Conservation (phyloP, 2,329 filamentous ascomycete genomes). For the Colletotrichum melonis region DNA sequence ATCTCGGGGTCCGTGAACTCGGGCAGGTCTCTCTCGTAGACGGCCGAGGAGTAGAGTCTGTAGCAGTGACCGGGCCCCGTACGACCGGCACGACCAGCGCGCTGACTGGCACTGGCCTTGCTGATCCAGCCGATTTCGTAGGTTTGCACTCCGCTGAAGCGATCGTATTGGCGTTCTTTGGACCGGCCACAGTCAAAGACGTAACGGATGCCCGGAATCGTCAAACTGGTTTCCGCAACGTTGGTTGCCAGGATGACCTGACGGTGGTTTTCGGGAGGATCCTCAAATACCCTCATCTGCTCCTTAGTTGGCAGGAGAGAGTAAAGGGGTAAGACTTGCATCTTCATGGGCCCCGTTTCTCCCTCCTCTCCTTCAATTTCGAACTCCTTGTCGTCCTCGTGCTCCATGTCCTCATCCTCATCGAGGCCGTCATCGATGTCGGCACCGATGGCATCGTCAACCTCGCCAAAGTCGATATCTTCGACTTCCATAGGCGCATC, state of each 20-base stretch:
- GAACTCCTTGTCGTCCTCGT: conserved; percentile 73
- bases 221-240: conserved; percentile 96
- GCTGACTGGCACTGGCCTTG: conserved; percentile 93
- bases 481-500: conserved; percentile 86
- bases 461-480: conserved; percentile 84
- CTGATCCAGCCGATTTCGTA: conserved; percentile 98
- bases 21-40: conserved; percentile 90
- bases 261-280: conserved; percentile 83
- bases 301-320: conserved; percentile 91
- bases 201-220: conserved; percentile 93
- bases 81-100: conserved; percentile 92
- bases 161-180: conserved; percentile 92
- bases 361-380: conserved; percentile 74
- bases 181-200: conserved; percentile 95
- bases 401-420: conserved; percentile 64
- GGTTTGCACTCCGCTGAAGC: conserved; percentile 90
- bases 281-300: conserved; percentile 90
- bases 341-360: conserved; percentile 69
- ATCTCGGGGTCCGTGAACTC: conserved; percentile 92
- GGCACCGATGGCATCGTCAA: conserved; percentile 71
- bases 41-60: conserved; percentile 90
- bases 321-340: conserved; percentile 93
- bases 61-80: conserved; percentile 98
- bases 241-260: conserved; percentile 94
- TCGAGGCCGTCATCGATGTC: conserved; percentile 70